Percentiles rank a stretch among this genome's conserved stretches.
Conservation (phyloP, 148 eudicot species). For the Selenicereus undatus region DNA sequence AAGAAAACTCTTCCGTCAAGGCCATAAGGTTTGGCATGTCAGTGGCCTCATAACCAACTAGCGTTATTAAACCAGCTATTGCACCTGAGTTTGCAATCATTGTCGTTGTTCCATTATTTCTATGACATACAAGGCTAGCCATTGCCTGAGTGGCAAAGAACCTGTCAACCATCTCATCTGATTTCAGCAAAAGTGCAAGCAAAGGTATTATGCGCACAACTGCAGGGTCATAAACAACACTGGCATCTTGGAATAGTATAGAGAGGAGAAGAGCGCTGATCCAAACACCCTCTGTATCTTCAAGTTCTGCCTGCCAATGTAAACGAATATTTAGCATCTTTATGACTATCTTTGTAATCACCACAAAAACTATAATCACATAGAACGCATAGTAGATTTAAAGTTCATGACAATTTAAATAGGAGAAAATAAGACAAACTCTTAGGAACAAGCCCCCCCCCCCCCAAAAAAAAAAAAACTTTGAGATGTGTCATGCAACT, state of each 20-base stretch:
- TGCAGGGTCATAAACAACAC: constrained; percentile 46
- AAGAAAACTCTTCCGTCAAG: constrained; percentile 62
- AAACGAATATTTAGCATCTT: neutral
- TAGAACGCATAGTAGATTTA: neutral
- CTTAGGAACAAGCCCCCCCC: neutral
- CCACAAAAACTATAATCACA: neutral
- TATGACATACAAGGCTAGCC: constrained; percentile 66
- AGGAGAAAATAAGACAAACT: neutral
- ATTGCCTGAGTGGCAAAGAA: constrained; percentile 81
- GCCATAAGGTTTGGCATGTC: constrained; percentile 68
- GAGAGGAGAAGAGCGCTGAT: constrained; percentile 68
- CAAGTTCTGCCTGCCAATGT: constrained; percentile 54
- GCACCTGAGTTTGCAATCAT: constrained; percentile 78
- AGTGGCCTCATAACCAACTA: constrained; percentile 57
- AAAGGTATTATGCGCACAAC: constrained; percentile 53
- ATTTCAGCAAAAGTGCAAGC: constrained; percentile 57
- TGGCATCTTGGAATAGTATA: constrained; percentile 62
- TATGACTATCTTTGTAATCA: constrained; percentile 4
- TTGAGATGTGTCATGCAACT: neutral
- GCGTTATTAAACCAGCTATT: constrained; percentile 49
- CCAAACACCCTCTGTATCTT: constrained; percentile 78
- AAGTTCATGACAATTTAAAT: neutral
- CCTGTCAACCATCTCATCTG: constrained; percentile 60
- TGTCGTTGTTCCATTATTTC: constrained; percentile 48
- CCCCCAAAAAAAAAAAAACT: no score